Percentiles rank a stretch among this genome's conserved stretches.
Conservation (phyloP, 345 rosid species). For the Ailanthus altissimus region DNA sequence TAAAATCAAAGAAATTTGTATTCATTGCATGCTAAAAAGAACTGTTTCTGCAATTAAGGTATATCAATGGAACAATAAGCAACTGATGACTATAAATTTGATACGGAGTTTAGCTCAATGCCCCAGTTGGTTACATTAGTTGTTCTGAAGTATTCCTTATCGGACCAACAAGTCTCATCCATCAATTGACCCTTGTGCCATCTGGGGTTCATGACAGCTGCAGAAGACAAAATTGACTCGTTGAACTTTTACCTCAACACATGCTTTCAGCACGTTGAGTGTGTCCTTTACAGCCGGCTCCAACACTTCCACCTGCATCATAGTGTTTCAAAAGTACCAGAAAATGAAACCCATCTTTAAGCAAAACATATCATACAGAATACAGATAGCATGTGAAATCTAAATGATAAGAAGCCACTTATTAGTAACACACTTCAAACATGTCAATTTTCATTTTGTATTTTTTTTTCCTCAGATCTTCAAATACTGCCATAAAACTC, state of each 20-base stretch:
- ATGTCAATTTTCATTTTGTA: background rate
- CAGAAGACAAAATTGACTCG: slow-evolving; percentile 67
- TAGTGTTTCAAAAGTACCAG: background rate
- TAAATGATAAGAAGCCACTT: background rate
- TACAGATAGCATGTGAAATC: background rate
- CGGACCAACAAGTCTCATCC: slow-evolving; percentile 72
- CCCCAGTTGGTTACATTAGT: slow-evolving; percentile 36
- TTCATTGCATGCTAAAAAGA: background rate
- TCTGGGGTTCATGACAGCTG: slow-evolving; percentile 43
- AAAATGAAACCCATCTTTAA: background rate
- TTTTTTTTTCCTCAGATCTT: background rate
- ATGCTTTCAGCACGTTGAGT: slow-evolving; percentile 62
- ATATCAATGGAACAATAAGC: background rate
- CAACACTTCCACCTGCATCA: slow-evolving; percentile 49
- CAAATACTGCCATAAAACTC: background rate
- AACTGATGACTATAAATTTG: background rate
- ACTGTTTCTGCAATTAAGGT: background rate
- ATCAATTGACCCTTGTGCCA: slow-evolving; percentile 51
- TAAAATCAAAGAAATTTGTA: slow-evolving; percentile 7
- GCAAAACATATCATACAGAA: too few relatives aligned
- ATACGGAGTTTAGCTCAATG: background rate
- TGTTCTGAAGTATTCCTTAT: slow-evolving; percentile 50
- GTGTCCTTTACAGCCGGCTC: slow-evolving; percentile 76
- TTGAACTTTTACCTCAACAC: slow-evolving; percentile 54
- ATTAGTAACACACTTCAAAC: background rate